Evolutionary conservation across 371 early-diverging fungal species (phyloP).

Genomic region (Chytridiales sp.): DNA sequence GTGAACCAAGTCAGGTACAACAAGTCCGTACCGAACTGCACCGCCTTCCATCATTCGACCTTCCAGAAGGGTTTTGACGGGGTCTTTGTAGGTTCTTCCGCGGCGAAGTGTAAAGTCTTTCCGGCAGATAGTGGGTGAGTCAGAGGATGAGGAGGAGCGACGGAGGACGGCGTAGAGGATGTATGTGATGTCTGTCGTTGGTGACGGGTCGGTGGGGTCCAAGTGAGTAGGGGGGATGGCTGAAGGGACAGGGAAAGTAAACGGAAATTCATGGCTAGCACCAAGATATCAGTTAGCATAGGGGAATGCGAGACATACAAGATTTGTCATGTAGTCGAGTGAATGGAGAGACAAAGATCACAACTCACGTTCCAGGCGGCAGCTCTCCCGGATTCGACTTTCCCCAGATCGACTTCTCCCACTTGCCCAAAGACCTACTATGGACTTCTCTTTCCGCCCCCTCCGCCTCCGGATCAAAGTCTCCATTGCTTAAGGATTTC

Average conservation of each 20-base stretch:
- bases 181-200: slow-evolving; percentile 8
- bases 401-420: not conserved
- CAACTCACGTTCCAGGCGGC: slow-evolving; percentile 6
- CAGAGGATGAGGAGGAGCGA: not conserved
- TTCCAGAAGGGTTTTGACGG: not conserved
- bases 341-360: not conserved
- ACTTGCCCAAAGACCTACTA: not conserved
- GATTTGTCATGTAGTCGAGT: not conserved
- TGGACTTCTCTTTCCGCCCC: not conserved
- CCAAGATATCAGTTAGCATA: not conserved
- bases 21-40: not conserved
- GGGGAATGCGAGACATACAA: not conserved
- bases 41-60: slow-evolving; percentile 2
- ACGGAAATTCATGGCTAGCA: slow-evolving; percentile 8
- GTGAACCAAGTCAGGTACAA: slow-evolving; percentile 11
- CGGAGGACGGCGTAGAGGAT: slow-evolving; percentile 1
- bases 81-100: not conserved
- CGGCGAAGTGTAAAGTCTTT: not conserved
- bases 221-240: slow-evolving; percentile 3
- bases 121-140: not conserved
- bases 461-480: not conserved
- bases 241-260: not conserved
- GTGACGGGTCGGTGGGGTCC: slow-evolving; percentile 8
- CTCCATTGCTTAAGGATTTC: not conserved
- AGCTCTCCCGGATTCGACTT: slow-evolving; percentile 7